Evolutionary conservation across 352 stramenopile species (phyloP), one percentile per base, ranked within the genome.

Genomic region (Phytopythium mirpurense): DNA sequence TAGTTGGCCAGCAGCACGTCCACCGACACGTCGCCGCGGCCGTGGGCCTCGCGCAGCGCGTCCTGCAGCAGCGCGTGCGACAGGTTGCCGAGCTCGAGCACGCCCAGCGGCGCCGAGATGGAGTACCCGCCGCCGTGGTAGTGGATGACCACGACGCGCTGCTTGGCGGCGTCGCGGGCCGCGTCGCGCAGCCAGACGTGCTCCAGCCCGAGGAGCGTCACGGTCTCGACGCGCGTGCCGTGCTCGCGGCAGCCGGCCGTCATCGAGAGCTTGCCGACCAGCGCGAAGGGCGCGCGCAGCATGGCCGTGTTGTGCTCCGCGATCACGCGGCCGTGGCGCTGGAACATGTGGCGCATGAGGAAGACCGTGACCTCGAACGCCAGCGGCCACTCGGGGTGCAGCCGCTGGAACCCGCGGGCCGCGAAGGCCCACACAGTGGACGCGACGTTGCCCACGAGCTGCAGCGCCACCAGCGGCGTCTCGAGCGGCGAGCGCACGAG

Each of bases 1-100:
- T 79, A 83, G 59, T 77, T 83, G n/a, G 58, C 62, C 19, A 81
- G 36, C 24, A 81, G 62, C 15, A 81, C 53, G 12, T 83, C 65
- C 8, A 79, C 65, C 9, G 53, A 26, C 37, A 63, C 46, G 42
- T 63, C 40, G 27, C 59, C 42, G 23, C 60, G 36, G 24, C 53
- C 23, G 42, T 61, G 51, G n/a, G 55, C 26, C 24, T 68, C 54
- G 37, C 41, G 48, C 16, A 73, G 29, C 27, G 55, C 57, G 38
- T 69, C 45, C 44, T 60, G 57, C 8, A 67, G 29, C 47, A 57
- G 48, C 0, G 51, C 41, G 45, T 70, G 62, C 18, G 56, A 48
- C 21, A 56, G 43, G 44, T 70, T 66, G 26, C 40, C 62, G 0
- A 70, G 54, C 29, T 66, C 57, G 29, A 70, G 51, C 27, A 63